Base-by-base conservation (phyloP, 352 stramenopile species). In the Phytophthora crassamura region DNA sequence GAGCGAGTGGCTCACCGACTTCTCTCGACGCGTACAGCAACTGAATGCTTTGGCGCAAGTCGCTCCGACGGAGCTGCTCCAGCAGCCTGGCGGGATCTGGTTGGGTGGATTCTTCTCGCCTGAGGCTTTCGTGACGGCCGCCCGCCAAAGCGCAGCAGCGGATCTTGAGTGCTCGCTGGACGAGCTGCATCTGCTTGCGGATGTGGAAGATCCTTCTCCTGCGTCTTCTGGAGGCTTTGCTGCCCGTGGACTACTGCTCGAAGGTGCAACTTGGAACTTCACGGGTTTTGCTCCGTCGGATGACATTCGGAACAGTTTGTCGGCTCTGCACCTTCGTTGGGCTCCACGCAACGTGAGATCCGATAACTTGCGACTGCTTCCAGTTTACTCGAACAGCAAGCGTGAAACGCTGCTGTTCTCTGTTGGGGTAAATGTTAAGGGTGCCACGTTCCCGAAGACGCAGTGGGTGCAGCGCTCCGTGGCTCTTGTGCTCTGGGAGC, bases 51-150 rank as follows among this genome's bases (percentile, higher is more conserved):
- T 95, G 43, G 75, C 72, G 48, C 69, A 75, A 11, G 67, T 90
- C 5, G 67, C 76, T 5, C 69, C 69, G 10, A 74, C 70, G 20
- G 66, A 86, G 10, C 59, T 92, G 20, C 50, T 75, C 25, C 62
- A 77, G 48, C 68, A 78, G 14, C 8, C 59, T 15, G 64, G 49
- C 20, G 80, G 84, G 18, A 83, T 98, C 43, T 98, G 94, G 92
- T 71, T 98, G 18, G 94, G 94, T n/a, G 90, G 91, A 0, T 77
- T 98, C 35, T 97, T 98, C 61, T 96, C 86, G 7, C 92, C 95
- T 7, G 94, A 98, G 55, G 91, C 92, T 35, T 98, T 98, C 39
- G 78, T 98, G 40, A 98, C 92, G 5, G 93, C 94, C 5, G 96
- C 84, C 5, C 80, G 95, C 4, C 95, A 98, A 80, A 86, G 88